Conservation (phyloP, 495 filamentous ascomycete species). For the Parathielavia appendiculata region DNA sequence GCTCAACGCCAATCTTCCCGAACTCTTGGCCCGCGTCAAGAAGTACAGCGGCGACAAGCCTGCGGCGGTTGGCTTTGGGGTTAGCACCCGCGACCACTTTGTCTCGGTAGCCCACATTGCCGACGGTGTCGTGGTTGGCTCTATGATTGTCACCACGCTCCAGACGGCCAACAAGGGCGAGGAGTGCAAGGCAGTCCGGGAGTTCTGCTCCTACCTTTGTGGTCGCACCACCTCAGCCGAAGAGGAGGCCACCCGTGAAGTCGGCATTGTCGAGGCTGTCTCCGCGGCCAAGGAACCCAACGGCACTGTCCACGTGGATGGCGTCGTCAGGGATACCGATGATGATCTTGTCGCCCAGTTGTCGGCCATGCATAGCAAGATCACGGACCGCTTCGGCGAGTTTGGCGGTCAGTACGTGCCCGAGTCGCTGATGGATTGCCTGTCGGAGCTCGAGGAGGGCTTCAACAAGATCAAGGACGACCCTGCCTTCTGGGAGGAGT, state of each 20-base stretch:
- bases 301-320: slow-evolving; percentile 53
- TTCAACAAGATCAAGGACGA: slow-evolving; percentile 83
- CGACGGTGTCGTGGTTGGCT: slow-evolving; percentile 96
- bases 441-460: slow-evolving; percentile 84
- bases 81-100: slow-evolving; percentile 94
- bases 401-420: slow-evolving; percentile 99
- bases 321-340: slow-evolving; percentile 36
- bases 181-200: slow-evolving; percentile 68
- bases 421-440: slow-evolving; percentile 94
- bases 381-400: slow-evolving; percentile 86
- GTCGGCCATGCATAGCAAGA: slow-evolving; percentile 46
- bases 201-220: slow-evolving; percentile 78
- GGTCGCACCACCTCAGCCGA: slow-evolving; percentile 52
- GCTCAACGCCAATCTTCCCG: slow-evolving; percentile 72
- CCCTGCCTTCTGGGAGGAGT: slow-evolving; percentile 94
- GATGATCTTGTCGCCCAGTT: slow-evolving; percentile 45
- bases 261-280: slow-evolving; percentile 61
- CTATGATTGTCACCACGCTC: slow-evolving; percentile 80
- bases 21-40: slow-evolving; percentile 80
- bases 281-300: slow-evolving; percentile 49
- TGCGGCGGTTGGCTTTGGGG: slow-evolving; percentile 88
- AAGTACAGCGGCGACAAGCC: slow-evolving; percentile 85
- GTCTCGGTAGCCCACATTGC: slow-evolving; percentile 73
- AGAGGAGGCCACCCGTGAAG: slow-evolving; percentile 49
- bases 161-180: slow-evolving; percentile 64